Base-by-base conservation (phyloP, 306 rosid genomes). In the Delonix regia region DNA sequence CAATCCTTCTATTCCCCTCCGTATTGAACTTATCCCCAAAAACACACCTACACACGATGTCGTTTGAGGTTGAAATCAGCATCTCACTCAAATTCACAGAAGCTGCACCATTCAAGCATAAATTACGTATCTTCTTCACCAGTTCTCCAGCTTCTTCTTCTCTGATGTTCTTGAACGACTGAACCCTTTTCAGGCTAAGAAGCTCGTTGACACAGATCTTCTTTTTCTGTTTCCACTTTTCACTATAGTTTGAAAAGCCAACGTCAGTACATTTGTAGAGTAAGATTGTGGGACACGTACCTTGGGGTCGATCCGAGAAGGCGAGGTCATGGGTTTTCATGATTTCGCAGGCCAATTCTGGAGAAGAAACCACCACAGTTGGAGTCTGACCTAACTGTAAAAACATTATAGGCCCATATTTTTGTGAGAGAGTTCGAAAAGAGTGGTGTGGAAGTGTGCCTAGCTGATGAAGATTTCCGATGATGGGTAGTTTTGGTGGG, bases 401-500 rank as follows among this genome's bases (percentile, higher is more conserved):
- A 74, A 72, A 24, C 67, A 83, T 69, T 12, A 86, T 28, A 11
- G 77, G 41, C 0, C 85, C 86, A 8, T 82, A 76, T 15, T 66
- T 75, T 9, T 14, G 21, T 0, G 82, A 75, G 62, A 82, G 67
- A 1, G 67, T 16, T 9, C 53, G 59, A 14, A 85, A 27, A 24
- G 84, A 79, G 0, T 36, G 78, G 9, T 79, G 84, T 13, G 80
- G 89, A 0, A 79, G 80, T 25, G 71, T n/a, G 0, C 89, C 89
- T 42, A 85, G n/a, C 19, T 79, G 86, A 11, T 85, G 86, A 42
- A 85, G 75, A 15, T 85, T 82, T 10, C 89, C 86, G 2, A 85
- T 82, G 47, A 85, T 0, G 0, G 84, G 86, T 9, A 86, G 78
- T 47, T 83, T 86, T 52, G 85, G 84, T 53, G 87, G 79, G 7